Evolutionary conservation across 352 stramenopile genomes (phyloP), one percentile per base, ranked within the genome.

Genomic region (Phytopythium aichiense): DNA sequence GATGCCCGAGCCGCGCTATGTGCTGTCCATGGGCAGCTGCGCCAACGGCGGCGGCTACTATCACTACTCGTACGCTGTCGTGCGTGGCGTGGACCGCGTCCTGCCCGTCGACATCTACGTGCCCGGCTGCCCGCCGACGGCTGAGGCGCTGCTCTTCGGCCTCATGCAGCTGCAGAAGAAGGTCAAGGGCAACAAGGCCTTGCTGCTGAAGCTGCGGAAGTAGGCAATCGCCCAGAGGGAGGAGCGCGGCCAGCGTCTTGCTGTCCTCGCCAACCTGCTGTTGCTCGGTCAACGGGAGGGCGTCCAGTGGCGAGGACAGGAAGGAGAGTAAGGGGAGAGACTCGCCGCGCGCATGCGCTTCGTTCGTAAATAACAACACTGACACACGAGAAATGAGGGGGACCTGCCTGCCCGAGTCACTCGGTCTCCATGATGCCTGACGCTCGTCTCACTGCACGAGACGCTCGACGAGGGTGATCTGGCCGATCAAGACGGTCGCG

Each of bases 21-120:
- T 99, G 16, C 72, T 99, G 51, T 98, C 92, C 51, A 99, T 99
- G 97, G 97, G 97, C 60, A 98, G 84, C 56, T 99, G 97, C 73
- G 97, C 98, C 25, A 99, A 99, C 78, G 96, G 97, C 30, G 98
- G 85, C 30, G 85, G 83, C 23, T 94, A 94, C 74, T 94, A 92
- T 73, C 83, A 92, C 69, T 99, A 99, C 84, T 99, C 96, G 55
- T 99, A 99, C 77, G 75, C 89, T 2, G 96, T 99, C 23, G 97
- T 99, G 37, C 88, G 97, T 63, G 98, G 98, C 31, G 98, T 97
- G 63, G 96, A 99, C 79, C 89, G 97, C 61, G 92, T 99, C 49
- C 80, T 99, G 43, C 98, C 98, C 20, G 97, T 99, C 18, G 98
- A 99, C 77, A 99, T 99, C 70, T 99, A 99, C 73, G 97, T 99